A percentile compares a stretch with the other conserved stretches of the same genome.
Evolutionary conservation across 441 rosid genomes (phyloP).

Genomic region (Adansonia gregorii): DNA sequence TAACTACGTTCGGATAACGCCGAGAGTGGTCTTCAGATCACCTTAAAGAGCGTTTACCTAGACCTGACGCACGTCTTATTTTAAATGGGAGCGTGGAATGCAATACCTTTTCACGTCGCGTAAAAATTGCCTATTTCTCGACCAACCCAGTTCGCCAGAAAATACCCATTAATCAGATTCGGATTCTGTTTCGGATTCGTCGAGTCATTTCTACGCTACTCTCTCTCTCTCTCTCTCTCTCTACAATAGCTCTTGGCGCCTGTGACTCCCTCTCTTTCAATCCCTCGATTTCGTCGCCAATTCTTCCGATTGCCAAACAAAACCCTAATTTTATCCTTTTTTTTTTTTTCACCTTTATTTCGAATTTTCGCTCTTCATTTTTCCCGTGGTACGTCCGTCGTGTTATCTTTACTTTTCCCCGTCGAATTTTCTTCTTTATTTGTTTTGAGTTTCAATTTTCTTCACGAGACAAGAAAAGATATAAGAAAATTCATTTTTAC

Average conservation of each 20-base stretch:
- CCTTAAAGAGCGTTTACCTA: neutral
- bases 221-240: neutral
- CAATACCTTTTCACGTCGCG: neutral
- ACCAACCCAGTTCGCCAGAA: neutral
- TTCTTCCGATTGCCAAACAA: slow-evolving; percentile 12
- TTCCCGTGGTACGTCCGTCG: slow-evolving; percentile 9
- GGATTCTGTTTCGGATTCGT: slow-evolving; percentile 32
- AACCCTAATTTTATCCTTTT: slow-evolving; percentile 20
- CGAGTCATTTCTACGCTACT: slow-evolving; percentile 26
- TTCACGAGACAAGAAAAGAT: slow-evolving; percentile 10
- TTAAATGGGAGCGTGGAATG: neutral
- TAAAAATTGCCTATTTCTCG: neutral
- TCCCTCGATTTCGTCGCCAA: slow-evolving; percentile 27
- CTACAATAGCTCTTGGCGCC: slow-evolving; percentile 14
- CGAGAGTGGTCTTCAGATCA: neutral
- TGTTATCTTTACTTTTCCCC: neutral
- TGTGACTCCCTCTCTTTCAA: neutral
- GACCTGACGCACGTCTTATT: no score
- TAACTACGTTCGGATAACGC: neutral
- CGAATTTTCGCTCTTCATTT: neutral
- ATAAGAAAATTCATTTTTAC: neutral
- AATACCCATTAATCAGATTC: slow-evolving; percentile 1
- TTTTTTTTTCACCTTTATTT: neutral
- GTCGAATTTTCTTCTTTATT: neutral
- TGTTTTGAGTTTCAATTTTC: neutral